A percentile compares a stretch with the other conserved stretches of the same genome.
Evolutionary conservation across 768 basidiomycete species (phyloP).

Genomic region (Kwoniella shandongensis): DNA sequence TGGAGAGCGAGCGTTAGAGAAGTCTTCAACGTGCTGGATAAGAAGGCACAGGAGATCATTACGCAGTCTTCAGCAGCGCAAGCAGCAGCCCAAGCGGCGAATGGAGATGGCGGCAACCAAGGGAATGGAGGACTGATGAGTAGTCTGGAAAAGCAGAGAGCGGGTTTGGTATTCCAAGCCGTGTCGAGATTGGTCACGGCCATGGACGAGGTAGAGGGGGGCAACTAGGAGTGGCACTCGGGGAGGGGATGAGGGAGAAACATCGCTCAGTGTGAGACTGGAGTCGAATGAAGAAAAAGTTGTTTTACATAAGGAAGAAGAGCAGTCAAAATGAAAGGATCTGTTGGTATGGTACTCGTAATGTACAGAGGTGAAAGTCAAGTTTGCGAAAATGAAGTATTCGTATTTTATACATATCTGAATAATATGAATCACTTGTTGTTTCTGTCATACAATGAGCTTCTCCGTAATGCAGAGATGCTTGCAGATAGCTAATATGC

Average conservation of each 20-base stretch:
- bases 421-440: too few relatives aligned
- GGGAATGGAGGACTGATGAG: neutral
- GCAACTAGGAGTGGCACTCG: neutral
- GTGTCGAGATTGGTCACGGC: slow-evolving; percentile 45
- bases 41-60: slow-evolving; percentile 47
- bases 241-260: neutral
- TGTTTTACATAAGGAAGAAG: neutral
- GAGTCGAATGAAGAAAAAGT: neutral
- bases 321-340: neutral
- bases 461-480: too few relatives aligned
- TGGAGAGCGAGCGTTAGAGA: slow-evolving; percentile 46
- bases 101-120: neutral
- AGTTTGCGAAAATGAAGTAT: too few relatives aligned
- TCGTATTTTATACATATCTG: too few relatives aligned
- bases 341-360: too few relatives aligned
- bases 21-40: slow-evolving; percentile 39
- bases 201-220: slow-evolving; percentile 49
- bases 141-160: slow-evolving; percentile 43
- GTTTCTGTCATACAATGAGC: too few relatives aligned
- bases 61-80: slow-evolving; percentile 7
- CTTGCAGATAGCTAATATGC: too few relatives aligned
- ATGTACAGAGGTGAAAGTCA: too few relatives aligned
- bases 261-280: neutral
- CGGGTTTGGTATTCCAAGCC: slow-evolving; percentile 49
- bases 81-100: slow-evolving; percentile 2